Evolutionary conservation across 2,329 filamentous ascomycete genomes (phyloP).

Genomic region (Aspergillus sclerotialis): DNA sequence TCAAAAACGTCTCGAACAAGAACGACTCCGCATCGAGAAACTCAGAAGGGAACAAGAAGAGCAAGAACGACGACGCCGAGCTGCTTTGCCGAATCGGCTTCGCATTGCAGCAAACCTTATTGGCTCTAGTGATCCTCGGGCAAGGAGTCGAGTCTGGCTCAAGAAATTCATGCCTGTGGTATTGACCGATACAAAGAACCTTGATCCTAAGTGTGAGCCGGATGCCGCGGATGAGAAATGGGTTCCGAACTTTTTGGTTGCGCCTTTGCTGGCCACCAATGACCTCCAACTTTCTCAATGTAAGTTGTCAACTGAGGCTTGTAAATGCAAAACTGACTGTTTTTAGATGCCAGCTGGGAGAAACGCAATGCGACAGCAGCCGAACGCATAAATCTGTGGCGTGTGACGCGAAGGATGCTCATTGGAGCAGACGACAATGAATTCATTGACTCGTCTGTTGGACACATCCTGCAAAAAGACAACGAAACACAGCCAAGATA

Average conservation of each 20-base stretch:
- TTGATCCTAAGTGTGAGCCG: constrained; percentile 31
- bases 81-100: constrained; percentile 40
- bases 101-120: constrained; percentile 39
- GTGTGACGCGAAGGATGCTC: constrained; percentile 39
- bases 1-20: constrained; percentile 35
- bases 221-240: constrained; percentile 38
- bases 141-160: constrained; percentile 38
- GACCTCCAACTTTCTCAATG: constrained; percentile 44
- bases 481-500: constrained; percentile 41
- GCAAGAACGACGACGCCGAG: constrained; percentile 39
- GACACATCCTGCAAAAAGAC: constrained; percentile 35
- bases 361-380: constrained; percentile 36
- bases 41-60: constrained; percentile 39
- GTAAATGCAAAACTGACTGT: constrained; percentile 14
- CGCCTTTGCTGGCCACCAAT: constrained; percentile 42
- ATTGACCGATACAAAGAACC: constrained; percentile 36
- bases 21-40: constrained; percentile 36
- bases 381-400: constrained; percentile 42
- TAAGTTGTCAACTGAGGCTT: too few relatives aligned
- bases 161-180: constrained; percentile 41
- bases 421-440: constrained; percentile 35
- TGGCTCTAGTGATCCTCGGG: constrained; percentile 35
- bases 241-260: constrained; percentile 44
- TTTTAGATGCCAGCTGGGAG: constrained; percentile 36
- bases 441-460: constrained; percentile 28